phyloP scores from a whole-genome alignment of 2,329 filamentous ascomycete genomes.

The Plectosphaerella sp. region DNA sequence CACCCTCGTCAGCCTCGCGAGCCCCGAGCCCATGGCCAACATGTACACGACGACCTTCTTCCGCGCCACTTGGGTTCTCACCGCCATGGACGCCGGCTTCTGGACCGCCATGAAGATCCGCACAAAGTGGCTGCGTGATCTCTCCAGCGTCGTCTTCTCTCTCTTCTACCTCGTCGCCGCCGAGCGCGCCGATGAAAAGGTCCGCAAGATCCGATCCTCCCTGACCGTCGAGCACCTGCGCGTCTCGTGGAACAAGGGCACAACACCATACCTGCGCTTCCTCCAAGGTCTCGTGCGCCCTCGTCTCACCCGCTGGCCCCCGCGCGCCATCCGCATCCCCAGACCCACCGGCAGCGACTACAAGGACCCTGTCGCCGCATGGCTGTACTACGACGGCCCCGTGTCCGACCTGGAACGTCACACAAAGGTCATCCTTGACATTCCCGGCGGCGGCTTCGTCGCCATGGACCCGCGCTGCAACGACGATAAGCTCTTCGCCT shows the following conservation, averaged over 20 bases:
- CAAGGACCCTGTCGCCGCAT: slow-evolving; percentile 74
- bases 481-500: slow-evolving; percentile 89
- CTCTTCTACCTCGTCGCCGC: slow-evolving; percentile 89
- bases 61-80: slow-evolving; percentile 93
- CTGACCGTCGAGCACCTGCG: slow-evolving; percentile 88
- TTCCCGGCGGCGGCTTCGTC: slow-evolving; percentile 92
- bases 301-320: slow-evolving; percentile 73
- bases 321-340: slow-evolving; percentile 78
- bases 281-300: slow-evolving; percentile 71
- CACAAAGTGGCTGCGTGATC: slow-evolving; percentile 71
- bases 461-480: slow-evolving; percentile 94
- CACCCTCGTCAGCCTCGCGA: slow-evolving; percentile 85
- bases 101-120: slow-evolving; percentile 97
- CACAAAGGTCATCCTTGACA: slow-evolving; percentile 76
- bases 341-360: slow-evolving; percentile 77
- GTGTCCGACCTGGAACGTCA: slow-evolving; percentile 72
- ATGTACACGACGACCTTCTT: slow-evolving; percentile 93
- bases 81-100: slow-evolving; percentile 91
- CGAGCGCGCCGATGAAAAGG: slow-evolving; percentile 94
- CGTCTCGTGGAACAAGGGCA: slow-evolving; percentile 93
- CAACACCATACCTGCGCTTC: slow-evolving; percentile 76
- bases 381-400: slow-evolving; percentile 93
- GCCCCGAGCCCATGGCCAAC: slow-evolving; percentile 88
- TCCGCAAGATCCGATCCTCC: slow-evolving; percentile 80
- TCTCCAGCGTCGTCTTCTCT: slow-evolving; percentile 79